Conservation (phyloP, 2,329 filamentous ascomycete species). For the Fonsecaea monophora region DNA sequence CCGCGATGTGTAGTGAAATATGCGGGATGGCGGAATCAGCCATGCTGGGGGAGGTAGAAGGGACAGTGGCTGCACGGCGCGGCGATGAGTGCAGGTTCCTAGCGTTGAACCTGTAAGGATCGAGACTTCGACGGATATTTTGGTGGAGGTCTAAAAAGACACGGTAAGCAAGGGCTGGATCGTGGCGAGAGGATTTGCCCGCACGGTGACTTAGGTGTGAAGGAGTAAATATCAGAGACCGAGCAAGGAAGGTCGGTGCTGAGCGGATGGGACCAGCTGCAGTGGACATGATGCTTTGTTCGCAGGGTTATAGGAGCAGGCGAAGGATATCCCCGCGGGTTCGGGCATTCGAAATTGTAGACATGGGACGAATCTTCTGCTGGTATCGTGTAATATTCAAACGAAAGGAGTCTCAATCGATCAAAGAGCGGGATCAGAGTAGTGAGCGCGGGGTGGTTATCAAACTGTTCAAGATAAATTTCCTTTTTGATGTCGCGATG, state of each 20-base stretch:
- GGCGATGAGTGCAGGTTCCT: conserved; percentile 27
- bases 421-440: neutral
- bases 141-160: conserved; percentile 33
- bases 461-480: neutral
- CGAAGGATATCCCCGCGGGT: neutral
- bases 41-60: neutral
- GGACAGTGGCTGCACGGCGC: conserved; percentile 17
- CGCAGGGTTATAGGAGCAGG: neutral
- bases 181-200: conserved; percentile 35
- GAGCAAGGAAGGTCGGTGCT: conserved; percentile 32
- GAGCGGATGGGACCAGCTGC: conserved; percentile 25
- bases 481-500: neutral
- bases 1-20: conserved; percentile 73
- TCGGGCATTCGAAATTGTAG: neutral
- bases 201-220: conserved; percentile 37
- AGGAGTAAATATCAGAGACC: conserved; percentile 32
- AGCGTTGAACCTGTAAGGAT: conserved; percentile 31
- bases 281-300: conserved; percentile 25
- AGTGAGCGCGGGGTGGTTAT: neutral
- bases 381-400: neutral
- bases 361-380: neutral
- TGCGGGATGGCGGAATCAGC: conserved; percentile 43
- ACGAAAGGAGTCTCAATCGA: neutral
- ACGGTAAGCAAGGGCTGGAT: conserved; percentile 39
- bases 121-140: conserved; percentile 33